Conservation (phyloP, 306 rosid species). For the Albizia julibrissin region DNA sequence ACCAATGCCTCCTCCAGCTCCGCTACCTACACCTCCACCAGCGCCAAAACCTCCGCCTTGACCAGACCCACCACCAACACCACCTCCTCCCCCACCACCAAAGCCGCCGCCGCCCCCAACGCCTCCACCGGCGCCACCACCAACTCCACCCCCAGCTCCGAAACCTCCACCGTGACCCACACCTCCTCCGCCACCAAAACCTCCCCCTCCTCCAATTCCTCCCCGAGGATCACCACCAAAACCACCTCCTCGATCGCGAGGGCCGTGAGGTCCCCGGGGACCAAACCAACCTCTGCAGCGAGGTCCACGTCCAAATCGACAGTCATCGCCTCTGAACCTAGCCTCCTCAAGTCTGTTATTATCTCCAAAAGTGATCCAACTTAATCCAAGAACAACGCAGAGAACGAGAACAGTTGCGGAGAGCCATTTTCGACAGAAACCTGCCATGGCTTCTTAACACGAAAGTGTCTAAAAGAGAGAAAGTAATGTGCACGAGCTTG, state of each 20-base stretch:
- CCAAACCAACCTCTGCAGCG: conserved; percentile 52
- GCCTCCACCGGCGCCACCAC: conserved; percentile 40
- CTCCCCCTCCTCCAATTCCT: conserved; percentile 41
- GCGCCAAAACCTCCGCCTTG: conserved; percentile 26
- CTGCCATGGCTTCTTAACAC: conserved; percentile 30
- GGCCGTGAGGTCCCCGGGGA: conserved; percentile 50
- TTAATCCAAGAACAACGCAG: conserved; percentile 59
- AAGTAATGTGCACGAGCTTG: not conserved
- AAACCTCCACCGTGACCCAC: conserved; percentile 30
- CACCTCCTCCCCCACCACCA: conserved; percentile 30
- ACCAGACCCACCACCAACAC: not conserved
- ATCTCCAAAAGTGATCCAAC: conserved; percentile 51
- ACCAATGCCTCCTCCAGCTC: conserved; percentile 37
- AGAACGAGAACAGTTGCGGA: conserved; percentile 43
- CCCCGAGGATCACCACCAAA: conserved; percentile 15
- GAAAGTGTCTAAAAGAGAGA: not conserved
- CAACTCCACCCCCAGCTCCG: not conserved
- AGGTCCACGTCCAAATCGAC: conserved; percentile 58
- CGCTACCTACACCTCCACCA: conserved; percentile 44
- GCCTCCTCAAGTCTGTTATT: conserved; percentile 40
- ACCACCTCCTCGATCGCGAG: conserved; percentile 38
- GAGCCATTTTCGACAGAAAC: conserved; percentile 50
- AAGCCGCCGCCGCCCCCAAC: conserved; percentile 17
- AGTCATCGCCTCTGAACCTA: conserved; percentile 50
- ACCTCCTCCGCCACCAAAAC: not conserved